Evolutionary conservation across 768 basidiomycete genomes (phyloP).

Genomic region (Lactifluus hygrophoroides): DNA sequence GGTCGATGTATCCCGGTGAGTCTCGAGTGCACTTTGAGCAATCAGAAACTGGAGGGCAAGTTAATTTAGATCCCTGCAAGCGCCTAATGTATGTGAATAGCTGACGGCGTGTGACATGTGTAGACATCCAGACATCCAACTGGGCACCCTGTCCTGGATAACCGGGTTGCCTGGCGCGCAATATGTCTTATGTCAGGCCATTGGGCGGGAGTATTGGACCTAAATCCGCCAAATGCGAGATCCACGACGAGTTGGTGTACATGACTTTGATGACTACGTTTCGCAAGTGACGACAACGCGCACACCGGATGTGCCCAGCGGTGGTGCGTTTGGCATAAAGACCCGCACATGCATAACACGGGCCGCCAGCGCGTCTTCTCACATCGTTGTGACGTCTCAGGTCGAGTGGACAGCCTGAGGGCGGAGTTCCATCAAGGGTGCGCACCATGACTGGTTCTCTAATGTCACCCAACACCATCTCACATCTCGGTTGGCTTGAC

Average conservation of each 20-base stretch:
- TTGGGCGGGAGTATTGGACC: constrained; percentile 83
- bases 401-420: constrained; percentile 99
- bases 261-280: constrained; percentile 79
- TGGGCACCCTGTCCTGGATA: constrained; percentile 67
- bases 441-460: constrained; percentile 13
- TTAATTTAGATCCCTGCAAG: constrained; percentile 7
- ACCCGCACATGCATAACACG: constrained; percentile 93
- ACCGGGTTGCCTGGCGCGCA: constrained; percentile 66
- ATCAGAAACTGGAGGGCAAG: constrained; percentile 84
- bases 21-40: constrained; percentile 46
- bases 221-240: constrained; percentile 92
- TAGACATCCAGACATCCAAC: constrained; percentile 93
- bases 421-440: constrained; percentile 92
- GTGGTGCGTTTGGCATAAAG: constrained; percentile 88
- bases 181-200: constrained; percentile 96
- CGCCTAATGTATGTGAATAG: background rate
- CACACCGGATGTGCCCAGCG: constrained; percentile 93
- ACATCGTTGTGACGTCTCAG: constrained; percentile 78
- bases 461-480: background rate
- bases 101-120: background rate
- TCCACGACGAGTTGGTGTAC: constrained; percentile 74
- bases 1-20: constrained; percentile 81
- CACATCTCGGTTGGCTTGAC: background rate
- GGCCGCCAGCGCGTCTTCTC: constrained; percentile 71
- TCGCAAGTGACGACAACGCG: constrained; percentile 80